Evolutionary conservation across 768 basidiomycete genomes (phyloP), one percentile per base, ranked within the genome.

Genomic region (Suillus clintonianus): DNA sequence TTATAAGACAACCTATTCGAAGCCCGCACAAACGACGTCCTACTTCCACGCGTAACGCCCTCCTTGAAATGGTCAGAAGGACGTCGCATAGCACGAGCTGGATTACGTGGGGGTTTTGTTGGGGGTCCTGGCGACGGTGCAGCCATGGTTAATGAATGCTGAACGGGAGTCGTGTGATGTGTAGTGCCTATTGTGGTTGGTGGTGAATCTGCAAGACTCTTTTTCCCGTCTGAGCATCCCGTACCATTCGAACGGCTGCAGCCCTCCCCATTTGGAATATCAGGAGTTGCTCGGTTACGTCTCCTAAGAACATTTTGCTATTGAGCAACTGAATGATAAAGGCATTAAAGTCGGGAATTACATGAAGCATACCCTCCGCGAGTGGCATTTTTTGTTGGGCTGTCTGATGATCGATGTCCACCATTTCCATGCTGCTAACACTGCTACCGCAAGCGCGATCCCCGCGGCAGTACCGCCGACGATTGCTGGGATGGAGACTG

Each of bases 391-490:
- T 55, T 56, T 47, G 19, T 32, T 39, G 19, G 61, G 6, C 5
- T 42, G 54, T 43, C 51, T 41, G 19, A 43, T 13, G 27, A 36
- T 45, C 11, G 3, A 22, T 17, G 82, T 80, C 83, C 83, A 85
- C 62, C 74, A 80, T 47, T 78, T 70, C 84, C 85, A 87, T 24
- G 74, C 75, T 45, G 81, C 63, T 9, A 80, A 79, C 5, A 77
- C 70, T 8, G 74, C 68, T 19, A 86, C 61, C 6, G 83, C 85
- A 13, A 88, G 74, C 9, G 79, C 59, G 36, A 80, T 76, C 24
- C 87, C 87, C 0, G 76, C 86, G 3, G 70, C 76, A 0, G 79
- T 74, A 10, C 86, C 86, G 7, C 85, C 85, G 7, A 76, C 82
- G 64, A 88, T 83, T 13, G 83, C 81, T 13, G 70, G 81, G 11